Conservation (phyloP, 257 asterid species). For the Solanum virginianum region DNA sequence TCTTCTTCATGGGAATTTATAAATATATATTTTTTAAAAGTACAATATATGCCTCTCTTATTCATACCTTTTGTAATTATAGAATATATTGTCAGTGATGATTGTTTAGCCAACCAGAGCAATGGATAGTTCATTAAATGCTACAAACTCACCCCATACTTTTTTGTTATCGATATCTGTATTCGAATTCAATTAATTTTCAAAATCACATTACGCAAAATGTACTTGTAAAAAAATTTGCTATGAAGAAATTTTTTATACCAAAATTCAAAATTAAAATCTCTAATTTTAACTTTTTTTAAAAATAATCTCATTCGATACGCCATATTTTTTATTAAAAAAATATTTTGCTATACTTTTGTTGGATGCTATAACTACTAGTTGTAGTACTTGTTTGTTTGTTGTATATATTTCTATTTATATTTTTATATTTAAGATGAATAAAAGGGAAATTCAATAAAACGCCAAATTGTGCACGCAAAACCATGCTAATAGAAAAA, state of each 20-base stretch:
- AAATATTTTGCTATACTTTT: neutral
- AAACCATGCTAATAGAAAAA: constrained; percentile 7
- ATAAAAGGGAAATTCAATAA: neutral
- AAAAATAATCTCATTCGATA: neutral
- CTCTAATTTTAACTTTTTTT: no score
- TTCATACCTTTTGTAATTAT: neutral
- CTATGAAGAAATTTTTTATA: neutral
- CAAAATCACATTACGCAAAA: rapidly evolving
- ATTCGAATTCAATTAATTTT: neutral
- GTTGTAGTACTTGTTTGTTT: neutral
- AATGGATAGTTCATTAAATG: neutral
- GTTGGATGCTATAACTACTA: neutral
- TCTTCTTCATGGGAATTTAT: neutral
- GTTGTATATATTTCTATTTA: neutral
- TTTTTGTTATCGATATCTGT: neutral
- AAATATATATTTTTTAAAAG: neutral
- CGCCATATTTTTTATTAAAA: neutral
- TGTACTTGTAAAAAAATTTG: neutral
- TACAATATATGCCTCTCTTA: neutral
- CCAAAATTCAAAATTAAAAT: neutral
- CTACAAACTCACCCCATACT: neutral
- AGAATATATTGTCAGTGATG: neutral
- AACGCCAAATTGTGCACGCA: constrained; percentile 10
- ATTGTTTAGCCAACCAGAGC: neutral
- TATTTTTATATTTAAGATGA: neutral